phyloP scores from a whole-genome alignment of 2,329 filamentous ascomycete species.

The Trichoderma polysporum region DNA sequence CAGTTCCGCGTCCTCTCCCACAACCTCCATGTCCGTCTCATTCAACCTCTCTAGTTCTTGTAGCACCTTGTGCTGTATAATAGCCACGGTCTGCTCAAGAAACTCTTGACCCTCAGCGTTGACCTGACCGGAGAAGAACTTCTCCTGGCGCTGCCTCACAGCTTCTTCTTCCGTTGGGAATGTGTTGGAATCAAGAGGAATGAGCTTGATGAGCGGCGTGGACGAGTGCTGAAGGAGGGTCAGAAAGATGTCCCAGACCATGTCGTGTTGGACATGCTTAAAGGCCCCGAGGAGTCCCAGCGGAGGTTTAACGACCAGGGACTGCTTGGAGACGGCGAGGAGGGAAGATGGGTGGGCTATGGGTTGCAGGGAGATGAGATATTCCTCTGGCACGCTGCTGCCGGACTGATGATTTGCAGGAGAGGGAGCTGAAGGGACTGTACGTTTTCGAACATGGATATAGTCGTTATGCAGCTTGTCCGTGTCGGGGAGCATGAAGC shows the following conservation, averaged over 20 bases:
- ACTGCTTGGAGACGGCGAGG: constrained; percentile 43
- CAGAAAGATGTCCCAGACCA: constrained; percentile 51
- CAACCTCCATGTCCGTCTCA: constrained; percentile 46
- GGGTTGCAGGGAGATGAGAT: constrained; percentile 54
- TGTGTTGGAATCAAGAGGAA: constrained; percentile 25
- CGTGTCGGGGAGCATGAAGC: constrained; percentile 55
- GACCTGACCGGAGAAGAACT: constrained; percentile 36
- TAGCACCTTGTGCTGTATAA: constrained; percentile 46
- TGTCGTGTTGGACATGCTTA: constrained; percentile 51
- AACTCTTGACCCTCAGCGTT: constrained; percentile 29
- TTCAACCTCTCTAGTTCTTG: constrained; percentile 46
- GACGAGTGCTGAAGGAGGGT: constrained; percentile 37
- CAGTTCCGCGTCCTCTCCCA: constrained; percentile 39
- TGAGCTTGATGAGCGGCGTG: constrained; percentile 29
- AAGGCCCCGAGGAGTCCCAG: constrained; percentile 41
- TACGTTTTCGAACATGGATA: constrained; percentile 53
- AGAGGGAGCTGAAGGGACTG: constrained; percentile 15
- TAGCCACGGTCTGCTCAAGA: constrained; percentile 38
- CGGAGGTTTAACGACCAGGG: constrained; percentile 31
- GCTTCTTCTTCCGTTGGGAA: constrained; percentile 29
- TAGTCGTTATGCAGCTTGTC: constrained; percentile 58
- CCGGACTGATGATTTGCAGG: background rate
- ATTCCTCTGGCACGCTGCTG: constrained; percentile 39
- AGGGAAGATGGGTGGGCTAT: constrained; percentile 49
- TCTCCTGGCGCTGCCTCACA: constrained; percentile 29